Percentiles rank a stretch among this genome's conserved stretches.
Evolutionary conservation across 768 basidiomycete genomes (phyloP).

Genomic region (Serendipita sp.): DNA sequence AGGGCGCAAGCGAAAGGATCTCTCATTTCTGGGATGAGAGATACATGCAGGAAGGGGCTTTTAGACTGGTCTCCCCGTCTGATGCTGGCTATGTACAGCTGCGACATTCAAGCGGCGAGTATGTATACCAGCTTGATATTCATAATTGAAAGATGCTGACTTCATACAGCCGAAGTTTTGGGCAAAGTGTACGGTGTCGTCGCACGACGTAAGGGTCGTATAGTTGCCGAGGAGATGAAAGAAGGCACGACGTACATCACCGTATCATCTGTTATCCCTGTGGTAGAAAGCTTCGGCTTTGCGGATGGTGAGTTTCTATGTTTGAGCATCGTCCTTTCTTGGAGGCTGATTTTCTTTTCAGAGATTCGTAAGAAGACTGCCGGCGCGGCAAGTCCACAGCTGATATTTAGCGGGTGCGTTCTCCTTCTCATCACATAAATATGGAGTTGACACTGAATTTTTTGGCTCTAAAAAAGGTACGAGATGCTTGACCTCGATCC

Average conservation of each 20-base stretch:
- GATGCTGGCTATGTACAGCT: conserved; percentile 96
- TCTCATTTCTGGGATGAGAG: conserved; percentile 73
- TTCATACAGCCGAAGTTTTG: conserved; percentile 67
- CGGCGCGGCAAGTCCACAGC: conserved; percentile 91
- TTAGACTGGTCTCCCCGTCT: conserved; percentile 96
- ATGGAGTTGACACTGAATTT: conserved; percentile 1
- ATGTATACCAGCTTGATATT: too few relatives aligned
- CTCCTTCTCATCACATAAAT: not conserved
- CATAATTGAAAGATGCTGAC: conserved; percentile 4
- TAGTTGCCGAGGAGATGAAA: conserved; percentile 97
- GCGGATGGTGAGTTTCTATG: conserved; percentile 56
- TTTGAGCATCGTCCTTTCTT: not conserved
- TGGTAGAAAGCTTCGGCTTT: conserved; percentile 96
- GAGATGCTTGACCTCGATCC: conserved; percentile 89
- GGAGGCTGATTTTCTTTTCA: conserved; percentile 21
- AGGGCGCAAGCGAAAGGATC: conserved; percentile 81
- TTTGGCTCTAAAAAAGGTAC: conserved; percentile 43
- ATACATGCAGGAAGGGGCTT: conserved; percentile 77
- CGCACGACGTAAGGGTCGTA: conserved; percentile 75
- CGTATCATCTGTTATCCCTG: conserved; percentile 77
- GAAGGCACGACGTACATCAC: conserved; percentile 94
- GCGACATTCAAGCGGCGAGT: conserved; percentile 98
- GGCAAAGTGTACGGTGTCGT: conserved; percentile 97
- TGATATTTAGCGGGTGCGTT: conserved; percentile 85
- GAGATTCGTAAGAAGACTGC: conserved; percentile 94